These are phyloP conservation scores for Alternaria sp. DNA, from an alignment of 2,329 filamentous ascomycete genomes.

Conservation along the genomic window DNA sequence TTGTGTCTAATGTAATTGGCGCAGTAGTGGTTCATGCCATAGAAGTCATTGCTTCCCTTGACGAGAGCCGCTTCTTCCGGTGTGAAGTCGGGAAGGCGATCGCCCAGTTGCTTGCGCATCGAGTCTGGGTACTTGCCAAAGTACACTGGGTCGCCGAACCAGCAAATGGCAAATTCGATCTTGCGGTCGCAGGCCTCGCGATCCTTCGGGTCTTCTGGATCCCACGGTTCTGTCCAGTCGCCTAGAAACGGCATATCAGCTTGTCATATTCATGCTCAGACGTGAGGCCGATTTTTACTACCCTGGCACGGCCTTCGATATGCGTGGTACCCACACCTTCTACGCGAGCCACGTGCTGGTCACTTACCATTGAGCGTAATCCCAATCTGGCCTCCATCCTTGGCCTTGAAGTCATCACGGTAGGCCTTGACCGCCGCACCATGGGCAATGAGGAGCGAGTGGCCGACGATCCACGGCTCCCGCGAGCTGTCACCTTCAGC, in stretches of 20 bases:
- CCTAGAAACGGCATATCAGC: conserved; percentile 53
- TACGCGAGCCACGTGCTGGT: conserved; percentile 21
- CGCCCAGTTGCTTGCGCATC: conserved; percentile 81
- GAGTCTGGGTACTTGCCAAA: conserved; percentile 82
- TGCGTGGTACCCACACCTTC: conserved; percentile 20
- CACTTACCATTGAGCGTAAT: conserved; percentile 80
- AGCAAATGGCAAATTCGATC: conserved; percentile 84
- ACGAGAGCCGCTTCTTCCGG: conserved; percentile 75
- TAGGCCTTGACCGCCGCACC: conserved; percentile 81
- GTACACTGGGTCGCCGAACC: conserved; percentile 90
- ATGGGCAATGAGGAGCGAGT: conserved; percentile 81
- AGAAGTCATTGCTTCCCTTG: conserved; percentile 88
- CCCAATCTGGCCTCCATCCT: conserved; percentile 76
- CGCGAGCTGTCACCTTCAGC: conserved; percentile 73
- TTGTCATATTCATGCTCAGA: conserved; percentile 1
- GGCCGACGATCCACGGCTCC: conserved; percentile 83
- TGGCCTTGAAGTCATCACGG: conserved; percentile 78
- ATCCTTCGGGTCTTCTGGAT: conserved; percentile 75
- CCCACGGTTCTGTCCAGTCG: conserved; percentile 83
- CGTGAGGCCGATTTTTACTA: not conserved
- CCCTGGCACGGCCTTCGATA: not conserved
- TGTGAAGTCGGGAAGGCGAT: conserved; percentile 77
- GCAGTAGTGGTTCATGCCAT: conserved; percentile 94
- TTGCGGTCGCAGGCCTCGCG: conserved; percentile 79
- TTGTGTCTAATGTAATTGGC: conserved; percentile 84